Conservation (phyloP, 2,329 filamentous ascomycete species). For the Diaporthe sp. region DNA sequence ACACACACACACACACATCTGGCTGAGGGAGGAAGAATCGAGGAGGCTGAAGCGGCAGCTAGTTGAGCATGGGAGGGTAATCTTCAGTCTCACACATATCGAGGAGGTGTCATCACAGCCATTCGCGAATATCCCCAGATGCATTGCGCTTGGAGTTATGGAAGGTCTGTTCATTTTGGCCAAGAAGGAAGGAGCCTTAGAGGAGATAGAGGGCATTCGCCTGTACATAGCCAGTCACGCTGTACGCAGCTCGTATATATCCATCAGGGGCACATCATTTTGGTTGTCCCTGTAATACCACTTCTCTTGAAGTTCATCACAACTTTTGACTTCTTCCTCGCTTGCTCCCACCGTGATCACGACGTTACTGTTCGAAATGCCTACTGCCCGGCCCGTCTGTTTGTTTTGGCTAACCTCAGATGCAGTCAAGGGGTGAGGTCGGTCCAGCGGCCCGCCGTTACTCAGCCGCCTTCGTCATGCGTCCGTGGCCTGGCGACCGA, state of each 20-base stretch:
- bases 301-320: constrained; percentile 26
- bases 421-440: neutral
- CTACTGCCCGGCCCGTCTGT: neutral
- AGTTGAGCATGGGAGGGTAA: neutral
- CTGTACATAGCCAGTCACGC: constrained; percentile 28
- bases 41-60: neutral
- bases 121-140: constrained; percentile 34
- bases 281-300: constrained; percentile 29
- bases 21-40: neutral
- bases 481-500: constrained; percentile 1
- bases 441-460: neutral
- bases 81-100: constrained; percentile 16
- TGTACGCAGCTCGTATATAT: constrained; percentile 33
- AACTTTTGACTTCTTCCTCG: neutral
- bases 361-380: neutral
- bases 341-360: neutral
- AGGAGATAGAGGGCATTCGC: constrained; percentile 21
- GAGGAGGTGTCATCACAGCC: constrained; percentile 16
- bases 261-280: constrained; percentile 7
- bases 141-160: constrained; percentile 36
- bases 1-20: constrained; percentile 1
- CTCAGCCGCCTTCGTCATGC: constrained; percentile 12
- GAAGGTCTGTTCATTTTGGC: constrained; percentile 20
- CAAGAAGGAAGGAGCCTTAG: constrained; percentile 20
- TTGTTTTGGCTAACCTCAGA: neutral